phyloP scores from a whole-genome alignment of 73 alveolate genomes.

The Breviolum minutum region DNA sequence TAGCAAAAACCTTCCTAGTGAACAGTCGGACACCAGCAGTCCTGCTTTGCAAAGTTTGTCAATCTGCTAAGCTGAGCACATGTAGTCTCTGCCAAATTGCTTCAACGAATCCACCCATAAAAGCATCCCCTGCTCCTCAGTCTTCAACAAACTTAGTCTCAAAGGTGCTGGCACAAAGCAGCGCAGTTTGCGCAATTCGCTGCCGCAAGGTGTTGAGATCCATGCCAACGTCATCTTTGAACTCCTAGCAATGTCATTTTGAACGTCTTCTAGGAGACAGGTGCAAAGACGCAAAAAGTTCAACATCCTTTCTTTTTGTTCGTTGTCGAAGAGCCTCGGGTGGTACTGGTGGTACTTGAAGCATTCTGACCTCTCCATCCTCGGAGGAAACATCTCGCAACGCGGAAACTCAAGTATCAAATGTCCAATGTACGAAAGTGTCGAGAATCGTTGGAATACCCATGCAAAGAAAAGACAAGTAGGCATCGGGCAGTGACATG shows the following conservation, averaged over 20 bases:
- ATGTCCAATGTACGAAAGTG: too few relatives aligned
- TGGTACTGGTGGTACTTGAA: conserved; percentile 64
- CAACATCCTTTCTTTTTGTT: too few relatives aligned
- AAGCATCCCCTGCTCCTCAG: conserved; percentile 63
- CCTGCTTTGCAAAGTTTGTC: too few relatives aligned
- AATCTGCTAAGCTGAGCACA: background rate
- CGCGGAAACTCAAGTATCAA: background rate
- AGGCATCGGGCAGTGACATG: background rate
- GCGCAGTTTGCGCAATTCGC: background rate
- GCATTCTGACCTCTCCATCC: background rate
- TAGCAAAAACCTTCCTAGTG: background rate
- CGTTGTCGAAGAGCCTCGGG: conserved; percentile 4
- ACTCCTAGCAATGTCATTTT: conserved; percentile 34
- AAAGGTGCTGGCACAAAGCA: too few relatives aligned
- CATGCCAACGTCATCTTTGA: conserved; percentile 50
- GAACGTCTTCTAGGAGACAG: background rate
- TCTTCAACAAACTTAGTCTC: background rate
- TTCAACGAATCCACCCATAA: conserved; percentile 71
- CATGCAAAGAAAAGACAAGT: background rate
- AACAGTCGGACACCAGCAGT: too few relatives aligned
- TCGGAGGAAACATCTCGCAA: background rate
- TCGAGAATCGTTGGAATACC: too few relatives aligned
- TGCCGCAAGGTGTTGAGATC: background rate
- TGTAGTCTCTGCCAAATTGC: conserved; percentile 33
- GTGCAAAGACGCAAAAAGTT: background rate